These are phyloP conservation scores for Tetrapyrgos nigripes DNA, from an alignment of 1,284 basidiomycete species.

Conservation along the genomic window DNA sequence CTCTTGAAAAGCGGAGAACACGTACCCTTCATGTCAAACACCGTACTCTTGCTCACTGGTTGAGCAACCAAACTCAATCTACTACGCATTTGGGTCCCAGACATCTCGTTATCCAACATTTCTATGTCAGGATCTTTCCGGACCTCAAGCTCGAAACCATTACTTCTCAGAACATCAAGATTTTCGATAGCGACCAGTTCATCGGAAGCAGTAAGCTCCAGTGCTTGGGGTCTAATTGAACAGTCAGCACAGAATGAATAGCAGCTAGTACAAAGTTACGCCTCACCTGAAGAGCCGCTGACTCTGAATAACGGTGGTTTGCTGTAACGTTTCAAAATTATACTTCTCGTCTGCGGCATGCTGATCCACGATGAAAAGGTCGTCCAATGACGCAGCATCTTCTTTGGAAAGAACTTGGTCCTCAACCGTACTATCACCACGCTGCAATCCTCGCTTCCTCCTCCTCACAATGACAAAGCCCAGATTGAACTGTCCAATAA, in stretches of 20 bases:
- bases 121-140: conserved; percentile 45
- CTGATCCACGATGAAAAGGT: conserved; percentile 94
- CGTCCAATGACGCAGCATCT: conserved; percentile 57
- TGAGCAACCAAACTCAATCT: conserved; percentile 80
- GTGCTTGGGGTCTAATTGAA: conserved; percentile 67
- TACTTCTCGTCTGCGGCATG: conserved; percentile 96
- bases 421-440: neutral
- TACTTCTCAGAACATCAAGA: conserved; percentile 78
- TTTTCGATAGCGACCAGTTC: conserved; percentile 91
- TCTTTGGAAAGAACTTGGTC: conserved; percentile 19
- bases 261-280: conserved; percentile 28
- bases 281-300: conserved; percentile 87
- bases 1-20: conserved; percentile 1
- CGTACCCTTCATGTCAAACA: conserved; percentile 70
- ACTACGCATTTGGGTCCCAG: conserved; percentile 36
- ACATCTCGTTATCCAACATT: conserved; percentile 36
- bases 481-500: conserved; percentile 95
- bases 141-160: conserved; percentile 91
- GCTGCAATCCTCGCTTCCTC: conserved; percentile 32
- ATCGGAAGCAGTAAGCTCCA: conserved; percentile 91
- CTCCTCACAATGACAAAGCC: conserved; percentile 93
- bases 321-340: conserved; percentile 95
- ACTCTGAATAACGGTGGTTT: conserved; percentile 86
- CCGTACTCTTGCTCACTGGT: conserved; percentile 90
- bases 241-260: conserved; percentile 1